Evolutionary conservation across 768 basidiomycete genomes (phyloP).

Genomic region (Podaxis pistillaris): DNA sequence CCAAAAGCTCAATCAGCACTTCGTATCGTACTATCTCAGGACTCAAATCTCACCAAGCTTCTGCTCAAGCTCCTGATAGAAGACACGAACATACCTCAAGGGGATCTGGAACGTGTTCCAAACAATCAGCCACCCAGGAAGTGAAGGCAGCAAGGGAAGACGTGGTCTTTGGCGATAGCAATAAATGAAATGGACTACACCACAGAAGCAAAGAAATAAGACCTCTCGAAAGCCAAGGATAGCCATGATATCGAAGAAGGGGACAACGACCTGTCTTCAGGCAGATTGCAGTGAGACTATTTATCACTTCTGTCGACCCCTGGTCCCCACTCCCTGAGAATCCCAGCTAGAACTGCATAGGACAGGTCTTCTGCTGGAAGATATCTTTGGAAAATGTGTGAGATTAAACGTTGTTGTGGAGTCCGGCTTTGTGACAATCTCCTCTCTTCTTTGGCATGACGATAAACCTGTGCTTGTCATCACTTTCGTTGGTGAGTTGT

Average conservation of each 20-base stretch:
- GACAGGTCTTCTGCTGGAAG: no score
- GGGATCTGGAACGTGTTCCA: constrained; percentile 13
- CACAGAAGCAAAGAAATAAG: neutral
- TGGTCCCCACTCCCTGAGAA: no score
- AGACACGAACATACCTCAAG: neutral
- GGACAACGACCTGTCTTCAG: neutral
- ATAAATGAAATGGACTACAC: neutral
- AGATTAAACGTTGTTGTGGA: no score
- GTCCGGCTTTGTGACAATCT: no score
- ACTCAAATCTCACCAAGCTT: neutral
- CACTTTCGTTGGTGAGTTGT: no score
- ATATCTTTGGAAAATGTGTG: no score
- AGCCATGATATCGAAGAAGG: neutral
- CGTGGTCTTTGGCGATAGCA: neutral
- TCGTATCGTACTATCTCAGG: neutral
- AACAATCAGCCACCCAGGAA: constrained; percentile 9
- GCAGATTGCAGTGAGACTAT: no score
- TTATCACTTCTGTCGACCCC: no score
- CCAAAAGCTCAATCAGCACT: neutral
- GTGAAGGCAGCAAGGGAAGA: constrained; percentile 7
- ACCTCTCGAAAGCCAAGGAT: neutral
- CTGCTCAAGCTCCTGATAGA: neutral
- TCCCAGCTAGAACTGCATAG: no score
- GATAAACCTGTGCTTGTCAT: no score
- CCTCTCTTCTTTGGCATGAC: no score